Evolutionary conservation across 805 yeast species (phyloP), one percentile per base, ranked within the genome.

Genomic region (Candida sonorensis): DNA sequence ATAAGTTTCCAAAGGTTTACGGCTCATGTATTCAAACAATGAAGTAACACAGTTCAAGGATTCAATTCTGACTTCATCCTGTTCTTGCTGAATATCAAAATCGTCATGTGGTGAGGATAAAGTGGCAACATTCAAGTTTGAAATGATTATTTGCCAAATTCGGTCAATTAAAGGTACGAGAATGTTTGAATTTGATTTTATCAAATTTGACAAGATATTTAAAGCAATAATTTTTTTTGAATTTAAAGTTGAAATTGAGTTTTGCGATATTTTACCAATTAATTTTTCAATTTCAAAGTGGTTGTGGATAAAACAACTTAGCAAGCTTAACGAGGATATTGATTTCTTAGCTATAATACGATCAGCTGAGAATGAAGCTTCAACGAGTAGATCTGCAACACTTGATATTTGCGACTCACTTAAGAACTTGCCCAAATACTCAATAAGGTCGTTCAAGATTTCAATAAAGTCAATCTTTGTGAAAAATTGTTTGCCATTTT

Each of bases 381-480:
- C 39, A 11, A 65, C 48, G 30, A 73, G 51, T 41, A 35, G 43
- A 14, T 18, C 55, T 26, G 44, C 59, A 20, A 36, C 38, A 26
- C 37, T 35, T 17, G 27, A 23, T 17, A 52, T 30, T 32, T 58
- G 57, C 2, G 46, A 28, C 1, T 35, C 14, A 4, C 40, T 34
- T 31, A 61, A 45, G 29, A 38, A 51, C n/a, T 38, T 41, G 10
- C 64, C 62, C 6, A 75, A 56, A 34, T 66, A 61, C 36, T 65
- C 67, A 29, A 77, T 56, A 25, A 80, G 42, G 43, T 77, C 85
- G 15, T 69, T 62, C 27, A 79, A 50, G 5, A 78, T 65, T 48
- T 81, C 90, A 40, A 79, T 66, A 25, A 67, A 59, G 44, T 81
- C 87, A 22, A 77, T 64, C 10, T 62, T 55, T 8, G 46, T 41